Percentiles rank a stretch among this genome's conserved stretches.
Evolutionary conservation across 202 grass and related monocot genomes (phyloP).

Genomic region (Hordeum pubiflorum): DNA sequence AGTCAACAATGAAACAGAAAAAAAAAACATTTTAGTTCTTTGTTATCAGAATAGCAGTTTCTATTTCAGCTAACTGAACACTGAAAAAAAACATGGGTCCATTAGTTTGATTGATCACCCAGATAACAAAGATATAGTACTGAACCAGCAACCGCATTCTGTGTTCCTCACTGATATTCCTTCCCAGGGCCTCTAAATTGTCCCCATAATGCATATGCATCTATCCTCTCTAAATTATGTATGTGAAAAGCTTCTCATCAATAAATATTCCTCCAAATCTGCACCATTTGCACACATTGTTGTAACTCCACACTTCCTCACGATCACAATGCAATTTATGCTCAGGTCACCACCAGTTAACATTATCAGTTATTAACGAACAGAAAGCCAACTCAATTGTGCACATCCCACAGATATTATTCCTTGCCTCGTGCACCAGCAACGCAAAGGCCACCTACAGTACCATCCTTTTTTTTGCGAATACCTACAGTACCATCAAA

Average conservation of each 20-base stretch:
- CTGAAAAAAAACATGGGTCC: neutral
- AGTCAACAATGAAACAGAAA: neutral
- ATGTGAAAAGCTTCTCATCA: neutral
- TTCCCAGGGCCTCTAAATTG: neutral
- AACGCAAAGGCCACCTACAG: neutral
- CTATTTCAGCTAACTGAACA: neutral
- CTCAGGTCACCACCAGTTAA: neutral
- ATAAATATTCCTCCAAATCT: neutral
- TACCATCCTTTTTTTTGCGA: neutral
- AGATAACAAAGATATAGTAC: neutral
- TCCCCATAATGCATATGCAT: neutral
- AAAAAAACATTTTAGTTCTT: neutral
- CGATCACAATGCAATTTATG: neutral
- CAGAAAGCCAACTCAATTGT: neutral
- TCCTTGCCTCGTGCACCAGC: conserved; percentile 10
- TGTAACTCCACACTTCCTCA: neutral
- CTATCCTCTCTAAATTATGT: neutral
- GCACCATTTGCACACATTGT: neutral
- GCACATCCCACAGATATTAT: neutral
- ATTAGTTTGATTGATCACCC: neutral
- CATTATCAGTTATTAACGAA: neutral
- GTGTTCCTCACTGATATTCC: neutral
- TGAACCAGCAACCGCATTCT: neutral
- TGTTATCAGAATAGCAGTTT: neutral
- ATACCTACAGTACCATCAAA: neutral